These are phyloP conservation scores for Boechera stricta DNA, from an alignment of 345 rosid genomes.

Conservation along the genomic window DNA sequence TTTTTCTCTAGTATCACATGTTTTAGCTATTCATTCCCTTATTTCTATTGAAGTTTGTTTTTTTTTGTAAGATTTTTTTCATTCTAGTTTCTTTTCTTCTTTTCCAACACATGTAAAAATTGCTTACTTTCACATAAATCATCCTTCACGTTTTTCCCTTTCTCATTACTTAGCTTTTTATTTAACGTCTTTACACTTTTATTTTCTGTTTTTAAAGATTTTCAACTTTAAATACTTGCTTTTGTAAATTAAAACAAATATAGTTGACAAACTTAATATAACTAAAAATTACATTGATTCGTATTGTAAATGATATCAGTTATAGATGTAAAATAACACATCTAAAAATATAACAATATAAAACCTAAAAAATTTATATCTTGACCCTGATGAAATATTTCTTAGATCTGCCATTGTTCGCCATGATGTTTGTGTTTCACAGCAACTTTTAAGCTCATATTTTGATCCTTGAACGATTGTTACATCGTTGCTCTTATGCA, in stretches of 20 bases:
- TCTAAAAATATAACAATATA: neutral
- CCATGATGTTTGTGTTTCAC: neutral
- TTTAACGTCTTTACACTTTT: neutral
- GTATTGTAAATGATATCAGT: neutral
- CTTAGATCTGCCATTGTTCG: neutral
- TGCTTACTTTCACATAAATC: slow-evolving; percentile 2
- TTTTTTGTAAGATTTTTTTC: neutral
- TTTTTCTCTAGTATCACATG: neutral
- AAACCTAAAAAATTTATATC: neutral
- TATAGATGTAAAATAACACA: neutral
- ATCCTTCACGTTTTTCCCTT: neutral
- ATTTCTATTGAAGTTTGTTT: neutral
- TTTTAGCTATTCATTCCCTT: neutral
- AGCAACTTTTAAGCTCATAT: neutral
- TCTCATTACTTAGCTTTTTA: neutral
- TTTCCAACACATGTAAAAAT: neutral
- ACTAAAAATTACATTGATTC: neutral
- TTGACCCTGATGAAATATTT: neutral
- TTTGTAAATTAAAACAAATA: neutral
- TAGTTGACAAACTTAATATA: neutral
- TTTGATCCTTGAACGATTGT: neutral
- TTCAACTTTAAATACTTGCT: neutral
- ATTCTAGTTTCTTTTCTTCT: neutral
- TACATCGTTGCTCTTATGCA: neutral
- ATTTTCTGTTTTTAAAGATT: neutral